Evolutionary conservation across 2,329 filamentous ascomycete species (phyloP), one percentile per base, ranked within the genome.

Genomic region (Alternaria viburni): DNA sequence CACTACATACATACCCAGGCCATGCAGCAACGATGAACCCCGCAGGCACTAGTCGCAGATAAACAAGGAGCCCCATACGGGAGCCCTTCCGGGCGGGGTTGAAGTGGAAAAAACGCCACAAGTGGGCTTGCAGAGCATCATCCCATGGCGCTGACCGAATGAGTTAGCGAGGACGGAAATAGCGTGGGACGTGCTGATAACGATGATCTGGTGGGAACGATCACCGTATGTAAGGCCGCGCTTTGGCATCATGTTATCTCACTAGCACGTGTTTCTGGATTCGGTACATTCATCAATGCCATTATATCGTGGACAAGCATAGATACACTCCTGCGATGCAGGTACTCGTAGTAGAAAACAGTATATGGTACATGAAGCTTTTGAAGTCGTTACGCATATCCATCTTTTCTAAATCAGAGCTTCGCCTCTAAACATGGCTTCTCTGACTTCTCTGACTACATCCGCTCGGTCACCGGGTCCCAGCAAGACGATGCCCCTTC

Each of bases 381-480:
- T 41, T 41, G 32, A 36, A 21, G 19, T 41, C 49, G 23, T 52
- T 7, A 41, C 17, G 23, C 19, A 15, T 17, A 17, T 41, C 13
- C 9, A 23, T 17, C 8, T 11, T 19, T 15, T 51, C 19, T 52
- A 86, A 21, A 86, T 85, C 51, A 86, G 65, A 2, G 84, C 84
- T 57, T 82, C 79, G 5, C 84, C 84, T 65, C 77, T 81, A 66
- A 83, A 86, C 84, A 86, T 86, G 3, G 83, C 96, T 76, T 96
- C 91, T 80, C 93, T 91, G 21, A 99, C 94, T 80, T 98, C 96
- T 32, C 90, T 89, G 32, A 98, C 93, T 28, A 98, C 88, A 80
- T 98, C 95, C 76, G 91, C 92, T 57, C 96, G 86, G 79, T 98
- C 96, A 66, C 93, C 88, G 79, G 92, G 95, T 65, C 94, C 95